Evolutionary conservation across 768 basidiomycete species (phyloP), one percentile per base, ranked within the genome.

Genomic region (Mycena leptocephala): DNA sequence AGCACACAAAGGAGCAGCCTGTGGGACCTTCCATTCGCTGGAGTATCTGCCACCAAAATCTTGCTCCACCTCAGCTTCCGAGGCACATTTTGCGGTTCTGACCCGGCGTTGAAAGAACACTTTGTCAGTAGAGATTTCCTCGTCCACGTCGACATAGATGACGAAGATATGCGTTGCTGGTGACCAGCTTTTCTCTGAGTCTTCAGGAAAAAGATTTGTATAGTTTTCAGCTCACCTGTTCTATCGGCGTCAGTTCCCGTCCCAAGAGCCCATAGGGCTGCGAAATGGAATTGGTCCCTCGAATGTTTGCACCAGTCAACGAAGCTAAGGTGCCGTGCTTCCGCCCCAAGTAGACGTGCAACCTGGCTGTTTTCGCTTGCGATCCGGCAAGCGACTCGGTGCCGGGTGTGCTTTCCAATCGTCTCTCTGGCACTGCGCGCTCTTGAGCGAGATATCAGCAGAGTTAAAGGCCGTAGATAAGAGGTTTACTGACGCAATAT

Each of bases 81-180:
- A 69, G n/a, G 32, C 53, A 20, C 67, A 69, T 69, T 69, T 69
- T 14, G 67, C 67, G 7, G 67, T 58, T 56, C 55, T 37, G 46
- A 69, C 9, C 14, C 67, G 67, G 41, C 67, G 67, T 41, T 58
- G 39, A 28, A 69, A 58, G 24, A 7, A 0, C 1, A 1, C 1
- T 58, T 58, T 28, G 28, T 39, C 37, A 26, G 18, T 58, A 43
- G 67, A 69, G 26, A 58, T 55, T 51, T 69, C 67, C 18, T 69
- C 67, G 35, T 69, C 67, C 37, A 41, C 55, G 18, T 69, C 67
- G 37, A 69, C 32, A 32, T 69, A 69, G 22, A 69, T 69, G 24
- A 69, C 55, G 37, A 69, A 69, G 46, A 69, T 2, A 26, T 69
- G 67, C 35, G 67, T 56, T 43, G 24, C 55, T 56, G 55, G 9